Evolutionary conservation across 495 filamentous ascomycete species (phyloP).

Genomic region (Podospora fimiseda): DNA sequence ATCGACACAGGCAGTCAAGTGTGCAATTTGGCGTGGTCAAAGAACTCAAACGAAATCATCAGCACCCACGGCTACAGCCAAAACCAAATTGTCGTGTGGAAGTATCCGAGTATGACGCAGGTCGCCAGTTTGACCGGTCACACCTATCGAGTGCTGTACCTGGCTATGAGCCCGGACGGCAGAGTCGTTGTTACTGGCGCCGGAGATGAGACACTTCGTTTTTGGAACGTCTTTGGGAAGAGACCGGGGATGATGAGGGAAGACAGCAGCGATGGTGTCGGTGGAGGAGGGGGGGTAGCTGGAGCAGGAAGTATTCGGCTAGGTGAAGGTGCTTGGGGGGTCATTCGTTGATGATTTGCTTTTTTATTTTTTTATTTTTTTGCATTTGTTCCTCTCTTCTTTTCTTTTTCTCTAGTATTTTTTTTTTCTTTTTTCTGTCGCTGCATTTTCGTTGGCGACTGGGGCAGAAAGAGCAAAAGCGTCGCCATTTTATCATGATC

Average conservation of each 20-base stretch:
- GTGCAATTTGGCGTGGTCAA: constrained; percentile 92
- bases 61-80: constrained; percentile 96
- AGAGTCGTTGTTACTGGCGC: constrained; percentile 91
- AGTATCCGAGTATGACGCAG: constrained; percentile 95
- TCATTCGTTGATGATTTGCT: constrained; percentile 51
- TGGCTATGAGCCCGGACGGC: constrained; percentile 95
- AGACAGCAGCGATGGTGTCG: constrained; percentile 44
- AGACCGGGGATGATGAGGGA: constrained; percentile 45
- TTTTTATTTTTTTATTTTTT: neutral
- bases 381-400: neutral
- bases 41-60: constrained; percentile 94
- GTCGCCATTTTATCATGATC: no score
- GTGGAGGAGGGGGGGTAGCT: constrained; percentile 6
- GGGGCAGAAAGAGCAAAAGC: no score
- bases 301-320: constrained; percentile 31
- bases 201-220: constrained; percentile 89
- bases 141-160: constrained; percentile 90
- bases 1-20: constrained; percentile 95
- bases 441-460: neutral
- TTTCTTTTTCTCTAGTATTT: neutral
- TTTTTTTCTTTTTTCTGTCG: neutral
- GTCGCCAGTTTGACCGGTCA: constrained; percentile 92
- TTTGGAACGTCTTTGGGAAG: constrained; percentile 90
- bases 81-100: constrained; percentile 98
- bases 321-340: constrained; percentile 61